A percentile compares a stretch with the other conserved stretches of the same genome.
Conservation (phyloP, 1,284 basidiomycete species). For the Sporisorium iseilematis-ciliati region DNA sequence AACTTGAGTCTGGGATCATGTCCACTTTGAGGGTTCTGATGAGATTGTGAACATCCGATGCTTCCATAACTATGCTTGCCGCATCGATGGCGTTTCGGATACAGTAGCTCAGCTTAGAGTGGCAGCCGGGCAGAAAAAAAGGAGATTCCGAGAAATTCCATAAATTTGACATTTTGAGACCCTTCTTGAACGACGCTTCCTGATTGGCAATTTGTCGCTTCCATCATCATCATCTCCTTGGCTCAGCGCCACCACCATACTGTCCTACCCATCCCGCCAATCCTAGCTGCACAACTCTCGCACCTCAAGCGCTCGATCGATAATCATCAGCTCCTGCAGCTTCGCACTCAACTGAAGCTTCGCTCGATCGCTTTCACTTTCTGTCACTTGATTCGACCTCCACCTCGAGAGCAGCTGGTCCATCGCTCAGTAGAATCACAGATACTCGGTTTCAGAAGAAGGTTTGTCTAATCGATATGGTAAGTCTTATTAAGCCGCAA, state of each 20-base stretch:
- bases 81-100: too few relatives aligned
- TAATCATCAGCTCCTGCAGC: not conserved
- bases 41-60: too few relatives aligned
- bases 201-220: conserved; percentile 10
- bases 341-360: not conserved
- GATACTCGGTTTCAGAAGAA: not conserved
- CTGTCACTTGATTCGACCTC: conserved; percentile 15
- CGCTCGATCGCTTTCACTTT: not conserved
- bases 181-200: conserved; percentile 17
- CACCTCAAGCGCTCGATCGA: not conserved
- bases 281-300: not conserved
- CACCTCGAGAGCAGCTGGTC: conserved; percentile 11
- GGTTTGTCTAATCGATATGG: conserved; percentile 8
- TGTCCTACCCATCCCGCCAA: not conserved
- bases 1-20: not conserved
- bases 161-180: conserved; percentile 16
- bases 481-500: not conserved
- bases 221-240: conserved; percentile 11
- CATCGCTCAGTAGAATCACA: not conserved
- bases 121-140: not conserved
- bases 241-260: conserved; percentile 5
- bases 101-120: not conserved
- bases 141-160: conserved; percentile 47
- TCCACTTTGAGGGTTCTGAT: too few relatives aligned
- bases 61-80: too few relatives aligned